Percentiles rank a stretch among this genome's conserved stretches.
phyloP scores from a whole-genome alignment of 192 early-diverging fungal genomes.

The Chytriomyces sp. region DNA sequence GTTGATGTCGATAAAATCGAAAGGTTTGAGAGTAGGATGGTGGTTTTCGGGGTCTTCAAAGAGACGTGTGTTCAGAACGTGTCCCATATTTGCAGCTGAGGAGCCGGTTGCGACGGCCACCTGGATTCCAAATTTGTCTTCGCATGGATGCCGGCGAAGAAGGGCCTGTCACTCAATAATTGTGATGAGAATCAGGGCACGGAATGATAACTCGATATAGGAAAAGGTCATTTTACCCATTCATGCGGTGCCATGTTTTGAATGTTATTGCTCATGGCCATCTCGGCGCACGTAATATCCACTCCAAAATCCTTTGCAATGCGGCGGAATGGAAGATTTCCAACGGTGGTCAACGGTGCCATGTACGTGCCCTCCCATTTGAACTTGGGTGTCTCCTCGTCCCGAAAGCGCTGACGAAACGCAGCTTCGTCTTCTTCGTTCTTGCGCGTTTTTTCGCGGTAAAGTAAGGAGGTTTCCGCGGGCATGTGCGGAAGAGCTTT shows the following conservation, averaged over 20 bases:
- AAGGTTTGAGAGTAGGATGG: background rate
- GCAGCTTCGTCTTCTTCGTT: constrained; percentile 43
- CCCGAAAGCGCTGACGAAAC: background rate
- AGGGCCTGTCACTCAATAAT: constrained; percentile 68
- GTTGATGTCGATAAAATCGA: constrained; percentile 97
- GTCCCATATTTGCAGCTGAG: constrained; percentile 62
- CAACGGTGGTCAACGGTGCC: constrained; percentile 95
- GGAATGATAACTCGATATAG: constrained; percentile 49
- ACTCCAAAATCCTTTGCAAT: constrained; percentile 92
- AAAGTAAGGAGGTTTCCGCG: background rate
- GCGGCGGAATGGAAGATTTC: constrained; percentile 95
- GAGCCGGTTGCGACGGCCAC: constrained; percentile 69
- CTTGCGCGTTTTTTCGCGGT: constrained; percentile 33
- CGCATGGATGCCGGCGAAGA: constrained; percentile 77
- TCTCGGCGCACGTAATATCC: constrained; percentile 94
- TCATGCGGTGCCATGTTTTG: background rate
- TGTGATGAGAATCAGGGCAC: background rate
- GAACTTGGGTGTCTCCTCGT: background rate
- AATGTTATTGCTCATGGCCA: constrained; percentile 58
- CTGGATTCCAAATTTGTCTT: constrained; percentile 94
- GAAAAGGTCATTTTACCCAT: constrained; percentile 57
- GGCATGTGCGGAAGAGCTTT: constrained; percentile 1
- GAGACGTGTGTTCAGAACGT: constrained; percentile 61
- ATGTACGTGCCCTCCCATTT: constrained; percentile 65
- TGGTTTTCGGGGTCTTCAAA: constrained; percentile 43